These are phyloP conservation scores for Pseudodiploospora longispora DNA, from an alignment of 2,329 filamentous ascomycete genomes.

Conservation along the genomic window DNA sequence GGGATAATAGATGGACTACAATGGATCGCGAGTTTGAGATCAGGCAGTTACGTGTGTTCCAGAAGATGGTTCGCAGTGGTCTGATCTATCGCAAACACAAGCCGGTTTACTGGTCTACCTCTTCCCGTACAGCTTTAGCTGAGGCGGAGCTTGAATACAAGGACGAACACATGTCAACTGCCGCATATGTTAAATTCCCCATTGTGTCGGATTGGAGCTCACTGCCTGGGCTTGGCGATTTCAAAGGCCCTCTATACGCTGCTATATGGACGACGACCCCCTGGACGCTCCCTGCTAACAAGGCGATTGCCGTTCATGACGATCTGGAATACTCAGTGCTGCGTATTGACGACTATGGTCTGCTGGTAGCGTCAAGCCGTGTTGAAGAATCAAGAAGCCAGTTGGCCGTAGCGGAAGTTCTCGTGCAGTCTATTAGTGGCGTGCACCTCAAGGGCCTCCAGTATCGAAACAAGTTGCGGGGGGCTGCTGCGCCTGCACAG, in stretches of 20 bases:
- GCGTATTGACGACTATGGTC: constrained; percentile 44
- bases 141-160: constrained; percentile 82
- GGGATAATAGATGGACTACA: constrained; percentile 68
- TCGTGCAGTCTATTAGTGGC: constrained; percentile 53
- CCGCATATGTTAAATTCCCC: constrained; percentile 76
- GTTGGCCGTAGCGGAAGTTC: constrained; percentile 43
- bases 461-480: constrained; percentile 66
- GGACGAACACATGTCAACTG: constrained; percentile 61
- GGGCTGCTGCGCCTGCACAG: constrained; percentile 46
- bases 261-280: constrained; percentile 98
- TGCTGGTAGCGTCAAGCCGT: constrained; percentile 66
- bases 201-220: constrained; percentile 38
- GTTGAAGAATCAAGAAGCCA: constrained; percentile 48
- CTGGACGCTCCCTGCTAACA: constrained; percentile 93
- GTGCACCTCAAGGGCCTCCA: constrained; percentile 54
- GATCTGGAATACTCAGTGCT: constrained; percentile 68
- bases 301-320: constrained; percentile 73
- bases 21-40: constrained; percentile 72
- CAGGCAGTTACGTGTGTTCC: constrained; percentile 66
- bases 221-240: constrained; percentile 26
- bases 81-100: constrained; percentile 72
- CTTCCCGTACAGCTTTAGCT: constrained; percentile 68
- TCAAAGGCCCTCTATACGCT: constrained; percentile 54
- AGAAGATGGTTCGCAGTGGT: constrained; percentile 62
- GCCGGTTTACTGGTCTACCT: constrained; percentile 82